Conservation (phyloP, 106 monocot species). For the Platanthera guangdongensis region DNA sequence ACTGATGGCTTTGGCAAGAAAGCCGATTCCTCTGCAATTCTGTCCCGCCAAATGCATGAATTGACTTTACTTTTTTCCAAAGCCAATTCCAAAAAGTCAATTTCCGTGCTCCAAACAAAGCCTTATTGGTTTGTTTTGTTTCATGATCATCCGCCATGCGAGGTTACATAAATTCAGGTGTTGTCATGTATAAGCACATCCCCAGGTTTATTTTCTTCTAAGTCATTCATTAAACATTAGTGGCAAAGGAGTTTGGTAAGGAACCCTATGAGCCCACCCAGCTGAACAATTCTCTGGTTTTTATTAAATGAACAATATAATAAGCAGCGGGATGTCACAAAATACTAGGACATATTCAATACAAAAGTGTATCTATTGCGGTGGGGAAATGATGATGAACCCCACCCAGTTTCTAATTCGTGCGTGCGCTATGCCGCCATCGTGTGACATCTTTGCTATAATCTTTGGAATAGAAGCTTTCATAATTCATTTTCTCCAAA, state of each 20-base stretch:
- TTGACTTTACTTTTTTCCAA: background rate
- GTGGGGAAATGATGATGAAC: too few relatives aligned
- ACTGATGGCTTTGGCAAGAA: too few relatives aligned
- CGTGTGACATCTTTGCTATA: background rate
- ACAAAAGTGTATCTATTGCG: too few relatives aligned
- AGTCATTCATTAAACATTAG: background rate
- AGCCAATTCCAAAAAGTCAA: background rate
- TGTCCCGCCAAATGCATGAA: too few relatives aligned
- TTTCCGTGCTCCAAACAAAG: background rate
- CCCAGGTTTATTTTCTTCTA: background rate
- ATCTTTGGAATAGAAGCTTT: background rate
- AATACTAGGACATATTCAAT: too few relatives aligned
- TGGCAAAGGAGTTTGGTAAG: too few relatives aligned
- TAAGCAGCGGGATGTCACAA: too few relatives aligned
- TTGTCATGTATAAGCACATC: background rate
- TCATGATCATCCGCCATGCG: background rate
- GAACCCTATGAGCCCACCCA: too few relatives aligned
- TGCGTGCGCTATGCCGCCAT: background rate
- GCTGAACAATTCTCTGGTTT: too few relatives aligned
- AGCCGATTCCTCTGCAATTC: too few relatives aligned
- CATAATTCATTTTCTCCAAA: background rate
- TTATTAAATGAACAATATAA: too few relatives aligned
- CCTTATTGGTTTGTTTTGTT: background rate
- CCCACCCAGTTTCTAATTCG: background rate
- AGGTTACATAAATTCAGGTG: background rate